Conservation (phyloP, 768 basidiomycete genomes). For the Suillus luteus region DNA sequence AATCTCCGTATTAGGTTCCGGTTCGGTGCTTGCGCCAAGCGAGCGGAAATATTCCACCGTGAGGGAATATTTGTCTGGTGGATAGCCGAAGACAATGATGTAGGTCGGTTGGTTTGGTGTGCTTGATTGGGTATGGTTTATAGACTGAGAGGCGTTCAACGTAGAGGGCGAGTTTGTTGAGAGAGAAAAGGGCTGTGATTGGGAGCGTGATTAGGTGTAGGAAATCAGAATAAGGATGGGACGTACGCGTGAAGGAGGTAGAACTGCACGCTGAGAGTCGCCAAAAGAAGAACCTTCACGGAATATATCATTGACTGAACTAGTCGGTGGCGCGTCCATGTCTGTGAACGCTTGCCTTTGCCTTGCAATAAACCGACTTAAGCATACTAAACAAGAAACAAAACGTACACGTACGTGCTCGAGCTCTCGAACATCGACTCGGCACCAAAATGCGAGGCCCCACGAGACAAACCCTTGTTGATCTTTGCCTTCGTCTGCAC, state of each 20-base stretch:
- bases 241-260: constrained; percentile 24
- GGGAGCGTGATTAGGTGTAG: not conserved
- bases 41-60: constrained; percentile 76
- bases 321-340: constrained; percentile 80
- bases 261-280: constrained; percentile 25
- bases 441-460: constrained; percentile 74
- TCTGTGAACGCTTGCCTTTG: constrained; percentile 66
- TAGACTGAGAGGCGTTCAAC: constrained; percentile 17
- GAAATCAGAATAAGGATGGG: not conserved
- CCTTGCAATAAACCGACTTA: constrained; percentile 32
- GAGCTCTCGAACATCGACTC: constrained; percentile 85
- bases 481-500: constrained; percentile 82
- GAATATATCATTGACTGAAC: constrained; percentile 75
- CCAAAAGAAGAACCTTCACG: constrained; percentile 44
- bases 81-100: constrained; percentile 88
- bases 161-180: constrained; percentile 22
- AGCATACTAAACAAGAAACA: constrained; percentile 11
- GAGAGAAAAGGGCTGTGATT: constrained; percentile 24
- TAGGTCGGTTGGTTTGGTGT: constrained; percentile 49
- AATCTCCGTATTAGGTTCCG: constrained; percentile 67
- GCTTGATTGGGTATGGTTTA: constrained; percentile 28
- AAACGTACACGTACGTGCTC: constrained; percentile 23
- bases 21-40: constrained; percentile 69
- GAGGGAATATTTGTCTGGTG: constrained; percentile 71
- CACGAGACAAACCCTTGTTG: constrained; percentile 66